These are phyloP conservation scores for Coix lacrymajobi DNA, from an alignment of 176 grass and related monocot species.

Conservation along the genomic window DNA sequence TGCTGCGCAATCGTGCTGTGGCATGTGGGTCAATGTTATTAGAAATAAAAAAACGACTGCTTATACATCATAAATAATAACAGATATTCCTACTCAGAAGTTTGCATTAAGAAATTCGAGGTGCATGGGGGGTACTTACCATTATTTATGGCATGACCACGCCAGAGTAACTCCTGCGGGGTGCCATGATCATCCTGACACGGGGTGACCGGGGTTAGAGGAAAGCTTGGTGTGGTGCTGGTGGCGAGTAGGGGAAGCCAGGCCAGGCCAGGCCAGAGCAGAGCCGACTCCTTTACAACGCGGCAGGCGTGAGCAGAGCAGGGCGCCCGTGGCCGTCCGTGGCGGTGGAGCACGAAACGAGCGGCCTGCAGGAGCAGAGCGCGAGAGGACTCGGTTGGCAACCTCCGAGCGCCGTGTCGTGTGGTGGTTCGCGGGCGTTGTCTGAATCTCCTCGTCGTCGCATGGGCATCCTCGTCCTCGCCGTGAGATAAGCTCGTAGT, in stretches of 20 bases:
- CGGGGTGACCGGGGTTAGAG: neutral
- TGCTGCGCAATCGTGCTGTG: neutral
- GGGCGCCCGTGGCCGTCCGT: neutral
- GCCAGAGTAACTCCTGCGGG: neutral
- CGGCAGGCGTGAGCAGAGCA: neutral
- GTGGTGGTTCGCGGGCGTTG: neutral
- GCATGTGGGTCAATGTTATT: neutral
- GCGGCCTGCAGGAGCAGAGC: neutral
- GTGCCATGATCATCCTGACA: neutral
- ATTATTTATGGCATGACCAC: neutral
- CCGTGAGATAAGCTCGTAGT: neutral
- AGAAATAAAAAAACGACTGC: conserved; percentile 24
- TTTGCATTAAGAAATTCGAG: neutral
- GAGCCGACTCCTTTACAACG: neutral
- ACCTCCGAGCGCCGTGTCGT: neutral
- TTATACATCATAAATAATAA: neutral
- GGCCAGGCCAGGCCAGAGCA: neutral
- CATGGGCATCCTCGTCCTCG: neutral
- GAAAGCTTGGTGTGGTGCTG: conserved; percentile 9
- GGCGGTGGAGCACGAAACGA: neutral
- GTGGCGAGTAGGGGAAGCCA: conserved; percentile 12
- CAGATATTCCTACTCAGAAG: neutral
- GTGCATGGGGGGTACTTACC: too few relatives aligned
- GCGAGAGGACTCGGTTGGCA: neutral
- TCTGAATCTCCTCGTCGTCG: neutral